These are phyloP conservation scores for Gynostemma pentaphyllum DNA, from an alignment of 306 rosid species.

Conservation along the genomic window DNA sequence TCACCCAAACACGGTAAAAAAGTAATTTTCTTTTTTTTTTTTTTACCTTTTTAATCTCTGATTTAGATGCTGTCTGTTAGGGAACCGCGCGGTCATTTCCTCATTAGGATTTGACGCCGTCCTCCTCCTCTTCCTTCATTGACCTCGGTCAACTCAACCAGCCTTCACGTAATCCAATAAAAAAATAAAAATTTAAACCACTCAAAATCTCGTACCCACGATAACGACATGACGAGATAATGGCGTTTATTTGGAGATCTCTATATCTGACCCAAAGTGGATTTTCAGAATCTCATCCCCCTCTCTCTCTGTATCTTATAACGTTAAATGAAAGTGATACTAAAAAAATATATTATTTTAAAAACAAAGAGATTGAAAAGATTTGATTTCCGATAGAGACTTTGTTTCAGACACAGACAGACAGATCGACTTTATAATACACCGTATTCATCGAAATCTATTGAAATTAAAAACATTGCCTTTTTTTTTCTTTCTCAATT, in stretches of 20 bases:
- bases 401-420: background rate
- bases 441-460: background rate
- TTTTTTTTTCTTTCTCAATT: too few species aligned
- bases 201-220: background rate
- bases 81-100: conserved; percentile 3
- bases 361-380: conserved; percentile 39
- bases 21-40: too few species aligned
- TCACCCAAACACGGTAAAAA: too few species aligned
- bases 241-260: conserved; percentile 20
- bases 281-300: conserved; percentile 79
- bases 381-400: conserved; percentile 65
- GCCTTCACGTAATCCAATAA: conserved; percentile 8
- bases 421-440: background rate
- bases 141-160: conserved; percentile 11
- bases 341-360: too few species aligned
- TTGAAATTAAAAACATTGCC: too few species aligned
- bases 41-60: background rate
- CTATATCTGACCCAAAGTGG: conserved; percentile 60
- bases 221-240: conserved; percentile 5
- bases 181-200: background rate
- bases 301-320: conserved; percentile 37
- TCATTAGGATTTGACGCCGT: conserved; percentile 4
- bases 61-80: background rate
- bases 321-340: conserved; percentile 15
- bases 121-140: background rate